A percentile compares a stretch with the other conserved stretches of the same genome.
Evolutionary conservation across 1,284 basidiomycete species (phyloP).

Genomic region (Puccinia coronata): DNA sequence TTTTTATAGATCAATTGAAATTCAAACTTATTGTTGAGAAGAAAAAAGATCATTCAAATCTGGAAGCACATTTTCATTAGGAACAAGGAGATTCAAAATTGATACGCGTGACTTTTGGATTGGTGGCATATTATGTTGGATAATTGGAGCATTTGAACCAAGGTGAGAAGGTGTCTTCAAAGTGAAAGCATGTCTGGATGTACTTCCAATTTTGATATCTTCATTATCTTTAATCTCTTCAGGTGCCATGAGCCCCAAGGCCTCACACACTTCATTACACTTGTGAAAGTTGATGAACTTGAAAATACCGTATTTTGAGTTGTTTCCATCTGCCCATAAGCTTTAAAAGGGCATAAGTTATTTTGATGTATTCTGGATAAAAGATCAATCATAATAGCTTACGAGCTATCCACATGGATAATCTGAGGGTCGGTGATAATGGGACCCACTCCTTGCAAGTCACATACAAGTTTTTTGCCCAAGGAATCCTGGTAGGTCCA

Average conservation of each 20-base stretch:
- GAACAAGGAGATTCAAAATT: no score
- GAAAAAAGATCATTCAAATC: no score
- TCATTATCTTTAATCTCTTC: neutral
- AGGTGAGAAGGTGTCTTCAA: no score
- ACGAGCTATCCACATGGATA: neutral
- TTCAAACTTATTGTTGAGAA: no score
- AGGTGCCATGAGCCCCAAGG: neutral
- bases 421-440: conserved; percentile 16
- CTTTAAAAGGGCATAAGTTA: neutral
- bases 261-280: neutral
- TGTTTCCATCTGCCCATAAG: neutral
- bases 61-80: no score
- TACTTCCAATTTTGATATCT: neutral
- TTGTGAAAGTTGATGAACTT: no score
- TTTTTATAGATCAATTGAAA: no score
- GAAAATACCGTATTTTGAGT: neutral
- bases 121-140: no score
- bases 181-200: no score
- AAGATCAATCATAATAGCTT: neutral
- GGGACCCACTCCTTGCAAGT: conserved; percentile 13
- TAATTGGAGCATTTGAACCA: no score
- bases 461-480: neutral
- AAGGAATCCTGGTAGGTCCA: neutral
- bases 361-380: neutral
- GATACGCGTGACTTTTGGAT: no score